Base-by-base conservation (phyloP, 2,329 filamentous ascomycete species). In the Hymenoscyphus fraxineus region DNA sequence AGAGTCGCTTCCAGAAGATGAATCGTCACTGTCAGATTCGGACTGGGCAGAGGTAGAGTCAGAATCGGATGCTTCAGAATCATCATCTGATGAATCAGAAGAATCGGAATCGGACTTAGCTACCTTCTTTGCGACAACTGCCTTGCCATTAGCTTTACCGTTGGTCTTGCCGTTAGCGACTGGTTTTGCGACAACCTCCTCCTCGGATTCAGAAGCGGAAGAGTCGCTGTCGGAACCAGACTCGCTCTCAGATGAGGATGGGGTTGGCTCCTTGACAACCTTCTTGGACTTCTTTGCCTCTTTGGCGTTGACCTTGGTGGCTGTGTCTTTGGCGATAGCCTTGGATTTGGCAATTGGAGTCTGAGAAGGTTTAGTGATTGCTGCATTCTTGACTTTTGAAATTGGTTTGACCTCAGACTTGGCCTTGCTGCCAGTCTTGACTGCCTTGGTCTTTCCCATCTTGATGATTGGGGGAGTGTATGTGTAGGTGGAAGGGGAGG, bases 401-500 rank as follows among this genome's bases (percentile, higher is more conserved):
- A 81, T 74, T 67, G 80, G 76, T 74, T 83, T 81, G 73, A 79
- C 77, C 70, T 82, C 80, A 73, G 81, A 73, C 70, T 78, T 76
- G 67, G 73, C 75, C 80, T 85, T 85, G 70, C 78, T 74, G 71
- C 75, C 76, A 74, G 78, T 84, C 79, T 85, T 85, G 77, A 81
- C 80, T 75, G 88, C 83, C 81, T 89, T 90, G 63, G 82, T 79
- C 80, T 89, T 89, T 77, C 82, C 86, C 87, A 89, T 90, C 77
- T 71, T 82, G 76, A 78, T 59, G 41, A 44, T 32, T 51, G 27
- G 58, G 39, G 58, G 57, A 27, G 47, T 56, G 38, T 32, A 60
- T 61, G 55, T 55, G 57, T 55, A 51, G 60, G 40, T 58, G 54
- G 51, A 58, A 40, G 60, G 39, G 40, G 12, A 31, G 57, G 39